These are phyloP conservation scores for Centrapalus pauciflorus DNA, from an alignment of 129 eudicot species.

Conservation along the genomic window DNA sequence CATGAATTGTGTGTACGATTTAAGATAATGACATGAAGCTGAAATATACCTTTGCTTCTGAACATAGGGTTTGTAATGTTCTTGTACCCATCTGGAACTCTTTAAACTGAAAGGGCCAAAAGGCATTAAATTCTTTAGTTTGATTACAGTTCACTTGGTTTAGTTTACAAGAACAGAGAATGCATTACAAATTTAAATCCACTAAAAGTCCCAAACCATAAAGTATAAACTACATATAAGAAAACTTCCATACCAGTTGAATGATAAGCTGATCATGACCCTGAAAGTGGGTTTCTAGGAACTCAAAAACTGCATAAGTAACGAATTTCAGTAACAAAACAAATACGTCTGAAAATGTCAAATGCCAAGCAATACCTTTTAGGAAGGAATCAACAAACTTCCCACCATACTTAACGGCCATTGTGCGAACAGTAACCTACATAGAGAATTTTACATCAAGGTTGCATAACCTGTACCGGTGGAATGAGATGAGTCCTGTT, in stretches of 20 bases:
- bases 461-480: not conserved
- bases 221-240: not conserved
- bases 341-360: not conserved
- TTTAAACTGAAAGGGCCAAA: constrained; percentile 37
- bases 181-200: not conserved
- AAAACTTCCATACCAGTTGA: constrained; percentile 45
- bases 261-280: constrained; percentile 46
- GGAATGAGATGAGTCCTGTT: constrained; percentile 17
- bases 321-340: constrained; percentile 24
- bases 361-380: constrained; percentile 44
- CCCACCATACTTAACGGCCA: constrained; percentile 84
- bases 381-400: constrained; percentile 72
- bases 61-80: constrained; percentile 73
- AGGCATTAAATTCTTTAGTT: not conserved
- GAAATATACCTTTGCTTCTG: constrained; percentile 70
- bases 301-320: constrained; percentile 61
- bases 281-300: constrained; percentile 54
- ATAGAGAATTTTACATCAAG: constrained; percentile 4
- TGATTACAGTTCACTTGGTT: not conserved
- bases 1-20: no score
- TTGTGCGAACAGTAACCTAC: constrained; percentile 63
- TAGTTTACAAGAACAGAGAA: not conserved
- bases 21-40: constrained; percentile 3
- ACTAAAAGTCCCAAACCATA: not conserved
- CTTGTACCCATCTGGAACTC: constrained; percentile 85